These are phyloP conservation scores for Silene coronaria DNA, from an alignment of 179 eudicot genomes.

Conservation along the genomic window DNA sequence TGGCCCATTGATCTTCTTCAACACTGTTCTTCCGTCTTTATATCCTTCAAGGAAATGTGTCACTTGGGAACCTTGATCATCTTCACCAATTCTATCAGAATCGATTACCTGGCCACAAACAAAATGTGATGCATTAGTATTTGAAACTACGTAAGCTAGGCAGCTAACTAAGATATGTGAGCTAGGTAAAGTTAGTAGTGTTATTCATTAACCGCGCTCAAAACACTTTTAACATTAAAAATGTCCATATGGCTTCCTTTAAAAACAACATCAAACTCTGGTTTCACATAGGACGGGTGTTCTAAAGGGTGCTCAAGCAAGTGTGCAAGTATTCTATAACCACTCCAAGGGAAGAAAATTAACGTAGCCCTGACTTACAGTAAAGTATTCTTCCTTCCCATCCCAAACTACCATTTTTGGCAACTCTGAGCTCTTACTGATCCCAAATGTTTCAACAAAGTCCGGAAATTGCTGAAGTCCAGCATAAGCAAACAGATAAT, in stretches of 20 bases:
- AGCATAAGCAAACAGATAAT: conserved; percentile 71
- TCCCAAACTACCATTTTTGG: conserved; percentile 97
- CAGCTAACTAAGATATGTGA: too few species aligned
- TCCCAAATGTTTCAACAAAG: conserved; percentile 70
- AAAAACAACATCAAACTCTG: background rate
- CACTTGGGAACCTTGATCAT: conserved; percentile 62
- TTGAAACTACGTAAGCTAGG: background rate
- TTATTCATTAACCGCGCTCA: too few species aligned
- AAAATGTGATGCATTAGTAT: conserved; percentile 7
- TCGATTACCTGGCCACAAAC: conserved; percentile 54
- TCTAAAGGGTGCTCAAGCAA: background rate
- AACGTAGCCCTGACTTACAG: conserved; percentile 39
- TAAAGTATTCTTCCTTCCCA: conserved; percentile 69
- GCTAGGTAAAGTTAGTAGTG: too few species aligned
- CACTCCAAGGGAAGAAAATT: background rate
- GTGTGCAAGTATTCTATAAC: background rate
- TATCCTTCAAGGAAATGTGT: conserved; percentile 77
- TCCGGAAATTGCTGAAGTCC: conserved; percentile 65
- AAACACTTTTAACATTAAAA: too few species aligned
- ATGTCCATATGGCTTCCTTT: too few species aligned
- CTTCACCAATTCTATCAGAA: conserved; percentile 64
- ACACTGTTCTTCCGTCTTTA: conserved; percentile 63
- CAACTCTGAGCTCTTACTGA: conserved; percentile 46
- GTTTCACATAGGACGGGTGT: background rate
- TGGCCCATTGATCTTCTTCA: conserved; percentile 52